phyloP scores from a whole-genome alignment of 2,329 filamentous ascomycete species.

The Botrytis fabae region DNA sequence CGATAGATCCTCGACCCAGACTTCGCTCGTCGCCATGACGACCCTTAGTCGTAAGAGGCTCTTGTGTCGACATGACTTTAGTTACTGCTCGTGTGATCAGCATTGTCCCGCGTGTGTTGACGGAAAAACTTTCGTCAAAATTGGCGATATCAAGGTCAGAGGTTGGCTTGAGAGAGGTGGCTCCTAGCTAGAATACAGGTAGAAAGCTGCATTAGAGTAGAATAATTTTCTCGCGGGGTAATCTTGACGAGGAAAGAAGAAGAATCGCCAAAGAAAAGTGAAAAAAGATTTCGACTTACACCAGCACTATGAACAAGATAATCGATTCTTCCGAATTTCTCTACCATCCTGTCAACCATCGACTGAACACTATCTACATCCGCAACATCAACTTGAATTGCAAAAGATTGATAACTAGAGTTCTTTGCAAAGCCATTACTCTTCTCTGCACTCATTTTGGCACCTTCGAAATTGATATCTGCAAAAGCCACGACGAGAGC shows the following conservation, averaged over 20 bases:
- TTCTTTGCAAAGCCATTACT: not conserved
- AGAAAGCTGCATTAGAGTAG: too few relatives aligned
- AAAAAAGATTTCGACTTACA: not conserved
- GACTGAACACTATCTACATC: not conserved
- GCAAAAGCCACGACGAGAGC: not conserved
- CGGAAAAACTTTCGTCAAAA: not conserved
- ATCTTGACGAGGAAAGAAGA: not conserved
- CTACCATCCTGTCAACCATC: not conserved
- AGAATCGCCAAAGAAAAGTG: not conserved
- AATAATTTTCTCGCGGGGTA: too few relatives aligned
- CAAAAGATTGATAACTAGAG: not conserved
- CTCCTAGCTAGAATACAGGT: not conserved
- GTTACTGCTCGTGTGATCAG: too few relatives aligned
- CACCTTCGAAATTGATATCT: not conserved
- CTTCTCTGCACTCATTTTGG: not conserved
- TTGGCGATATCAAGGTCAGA: not conserved
- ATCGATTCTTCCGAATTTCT: not conserved
- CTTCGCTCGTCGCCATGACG: not conserved
- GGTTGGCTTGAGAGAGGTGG: not conserved
- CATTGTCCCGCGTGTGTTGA: not conserved
- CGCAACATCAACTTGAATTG: not conserved
- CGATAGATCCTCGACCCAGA: not conserved
- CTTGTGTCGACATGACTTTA: not conserved
- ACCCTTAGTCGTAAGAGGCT: not conserved
- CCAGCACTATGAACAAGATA: conserved; percentile 1